Conservation (phyloP, 2,329 filamentous ascomycete species). For the Fusarium brachygibbosum region DNA sequence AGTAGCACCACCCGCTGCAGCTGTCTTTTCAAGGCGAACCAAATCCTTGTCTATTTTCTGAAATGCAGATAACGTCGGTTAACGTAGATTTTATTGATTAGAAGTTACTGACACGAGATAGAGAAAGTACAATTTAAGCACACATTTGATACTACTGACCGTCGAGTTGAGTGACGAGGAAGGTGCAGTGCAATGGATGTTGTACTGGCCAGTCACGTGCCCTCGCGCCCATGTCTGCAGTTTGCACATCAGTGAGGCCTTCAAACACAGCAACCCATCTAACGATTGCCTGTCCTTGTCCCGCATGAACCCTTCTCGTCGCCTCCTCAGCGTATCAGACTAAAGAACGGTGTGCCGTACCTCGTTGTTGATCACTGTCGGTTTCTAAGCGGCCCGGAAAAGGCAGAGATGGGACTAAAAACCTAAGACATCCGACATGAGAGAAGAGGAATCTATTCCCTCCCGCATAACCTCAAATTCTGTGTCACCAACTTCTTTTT, state of each 20-base stretch:
- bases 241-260: constrained; percentile 24
- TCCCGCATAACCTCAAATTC: constrained; percentile 18
- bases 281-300: constrained; percentile 18
- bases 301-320: constrained; percentile 31
- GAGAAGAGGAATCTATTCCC: constrained; percentile 34
- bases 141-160: background rate
- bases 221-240: background rate
- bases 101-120: background rate
- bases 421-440: constrained; percentile 18
- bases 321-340: constrained; percentile 13
- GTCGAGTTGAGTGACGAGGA: background rate
- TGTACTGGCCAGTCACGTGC: constrained; percentile 22
- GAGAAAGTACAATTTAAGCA: background rate
- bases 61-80: background rate
- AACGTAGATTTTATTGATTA: background rate
- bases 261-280: constrained; percentile 8
- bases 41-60: background rate
- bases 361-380: constrained; percentile 1
- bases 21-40: background rate
- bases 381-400: constrained; percentile 2
- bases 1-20: background rate
- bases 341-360: background rate
- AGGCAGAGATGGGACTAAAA: constrained; percentile 28
- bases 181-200: constrained; percentile 12
- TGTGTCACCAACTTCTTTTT: constrained; percentile 13